Evolutionary conservation across 371 early-diverging fungal genomes (phyloP).

Genomic region (Mucor irregularis): DNA sequence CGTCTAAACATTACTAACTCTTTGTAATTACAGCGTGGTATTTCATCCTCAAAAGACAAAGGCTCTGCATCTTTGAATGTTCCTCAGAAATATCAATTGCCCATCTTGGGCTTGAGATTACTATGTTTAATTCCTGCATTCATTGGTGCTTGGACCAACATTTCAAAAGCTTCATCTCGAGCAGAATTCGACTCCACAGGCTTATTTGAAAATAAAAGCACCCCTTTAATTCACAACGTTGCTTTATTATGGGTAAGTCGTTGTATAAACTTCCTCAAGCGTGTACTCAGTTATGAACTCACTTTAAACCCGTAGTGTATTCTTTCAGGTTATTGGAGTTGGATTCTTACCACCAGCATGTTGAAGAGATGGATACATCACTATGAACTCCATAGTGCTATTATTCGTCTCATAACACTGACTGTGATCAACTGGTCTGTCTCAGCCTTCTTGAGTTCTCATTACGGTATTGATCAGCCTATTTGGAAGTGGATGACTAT

Average conservation of each 20-base stretch:
- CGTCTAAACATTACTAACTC: not conserved
- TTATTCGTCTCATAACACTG: conserved; percentile 62
- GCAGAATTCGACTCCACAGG: conserved; percentile 42
- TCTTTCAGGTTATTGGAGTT: conserved; percentile 63
- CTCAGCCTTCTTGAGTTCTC: conserved; percentile 51
- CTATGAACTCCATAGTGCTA: conserved; percentile 59
- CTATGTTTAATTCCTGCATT: conserved; percentile 51
- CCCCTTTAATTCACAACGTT: conserved; percentile 55
- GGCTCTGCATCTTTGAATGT: conserved; percentile 41
- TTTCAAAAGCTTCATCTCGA: conserved; percentile 38
- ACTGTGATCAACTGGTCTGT: conserved; percentile 63
- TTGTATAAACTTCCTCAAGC: not conserved
- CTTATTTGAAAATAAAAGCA: conserved; percentile 55
- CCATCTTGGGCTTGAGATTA: conserved; percentile 39
- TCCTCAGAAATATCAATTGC: conserved; percentile 41
- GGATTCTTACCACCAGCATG: conserved; percentile 61
- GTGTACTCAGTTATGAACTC: not conserved
- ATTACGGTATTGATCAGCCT: conserved; percentile 60
- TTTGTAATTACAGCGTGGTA: conserved; percentile 1
- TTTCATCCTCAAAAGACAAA: conserved; percentile 17
- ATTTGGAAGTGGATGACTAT: conserved; percentile 66
- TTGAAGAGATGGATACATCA: conserved; percentile 61
- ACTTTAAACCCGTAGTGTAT: conserved; percentile 39
- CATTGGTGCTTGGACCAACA: conserved; percentile 48
- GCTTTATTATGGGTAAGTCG: conserved; percentile 62